Percentiles rank a stretch among this genome's conserved stretches.
Conservation (phyloP, 495 filamentous ascomycete genomes). For the Aspergillus steynii region DNA sequence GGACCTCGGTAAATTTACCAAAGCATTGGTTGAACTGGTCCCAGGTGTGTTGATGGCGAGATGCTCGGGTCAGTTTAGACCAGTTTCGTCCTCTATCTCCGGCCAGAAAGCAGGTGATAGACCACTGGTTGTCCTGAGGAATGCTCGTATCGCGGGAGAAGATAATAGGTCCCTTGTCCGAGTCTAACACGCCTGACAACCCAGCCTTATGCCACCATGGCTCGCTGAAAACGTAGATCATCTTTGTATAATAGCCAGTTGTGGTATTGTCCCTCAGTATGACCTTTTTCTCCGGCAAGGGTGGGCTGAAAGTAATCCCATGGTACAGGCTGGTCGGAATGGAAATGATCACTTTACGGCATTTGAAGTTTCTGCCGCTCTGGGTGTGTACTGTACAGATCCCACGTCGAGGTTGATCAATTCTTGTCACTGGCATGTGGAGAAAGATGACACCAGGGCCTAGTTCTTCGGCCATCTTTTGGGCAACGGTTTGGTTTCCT, state of each 20-base stretch:
- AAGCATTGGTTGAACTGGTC: conserved; percentile 16
- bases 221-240: conserved; percentile 34
- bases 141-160: conserved; percentile 39
- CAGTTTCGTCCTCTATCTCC: conserved; percentile 31
- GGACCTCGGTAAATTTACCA: conserved; percentile 10
- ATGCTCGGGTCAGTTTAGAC: conserved; percentile 18
- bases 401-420: conserved; percentile 23
- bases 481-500: conserved; percentile 34
- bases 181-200: conserved; percentile 29
- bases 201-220: conserved; percentile 45
- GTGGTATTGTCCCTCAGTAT: conserved; percentile 28
- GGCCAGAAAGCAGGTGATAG: conserved; percentile 41
- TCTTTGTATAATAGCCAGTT: conserved; percentile 38
- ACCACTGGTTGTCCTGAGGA: conserved; percentile 31
- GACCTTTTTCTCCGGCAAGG: conserved; percentile 28
- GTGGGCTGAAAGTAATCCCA: neutral
- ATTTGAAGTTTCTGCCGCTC: neutral
- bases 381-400: conserved; percentile 15
- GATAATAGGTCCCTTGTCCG: conserved; percentile 29
- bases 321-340: neutral
- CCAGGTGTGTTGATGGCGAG: conserved; percentile 14
- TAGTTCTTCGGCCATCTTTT: conserved; percentile 24
- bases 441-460: conserved; percentile 3
- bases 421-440: conserved; percentile 12
- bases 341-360: neutral